These are phyloP conservation scores for Diaporthe sp. DNA, from an alignment of 2,329 filamentous ascomycete species.

Conservation along the genomic window DNA sequence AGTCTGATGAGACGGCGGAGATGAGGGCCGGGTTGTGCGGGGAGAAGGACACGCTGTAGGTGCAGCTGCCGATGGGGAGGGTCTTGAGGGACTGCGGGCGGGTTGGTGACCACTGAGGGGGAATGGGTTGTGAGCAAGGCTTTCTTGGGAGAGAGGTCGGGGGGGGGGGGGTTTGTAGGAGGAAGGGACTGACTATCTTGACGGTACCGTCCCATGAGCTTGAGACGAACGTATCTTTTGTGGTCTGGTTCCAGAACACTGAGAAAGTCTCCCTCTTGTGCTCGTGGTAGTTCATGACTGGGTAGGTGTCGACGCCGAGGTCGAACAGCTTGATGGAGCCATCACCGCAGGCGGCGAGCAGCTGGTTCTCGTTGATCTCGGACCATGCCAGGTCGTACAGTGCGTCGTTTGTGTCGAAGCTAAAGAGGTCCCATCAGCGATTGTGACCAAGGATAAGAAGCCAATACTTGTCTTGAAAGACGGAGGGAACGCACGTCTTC, in stretches of 20 bases:
- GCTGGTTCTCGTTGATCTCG: slow-evolving; percentile 95
- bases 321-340: slow-evolving; percentile 97
- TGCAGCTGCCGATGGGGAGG: slow-evolving; percentile 91
- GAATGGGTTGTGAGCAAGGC: not conserved
- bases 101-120: slow-evolving; percentile 84
- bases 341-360: slow-evolving; percentile 90
- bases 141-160: not conserved
- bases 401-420: slow-evolving; percentile 97
- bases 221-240: slow-evolving; percentile 91
- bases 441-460: not conserved
- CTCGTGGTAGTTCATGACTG: slow-evolving; percentile 92
- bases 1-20: slow-evolving; percentile 90
- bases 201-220: slow-evolving; percentile 97
- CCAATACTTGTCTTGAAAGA: not conserved
- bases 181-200: slow-evolving; percentile 75
- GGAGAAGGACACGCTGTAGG: slow-evolving; percentile 92
- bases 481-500: slow-evolving; percentile 72
- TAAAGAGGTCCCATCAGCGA: slow-evolving; percentile 52
- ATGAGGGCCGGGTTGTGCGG: slow-evolving; percentile 89
- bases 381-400: slow-evolving; percentile 97
- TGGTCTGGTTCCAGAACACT: slow-evolving; percentile 91
- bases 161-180: not conserved
- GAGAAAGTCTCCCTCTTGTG: slow-evolving; percentile 95
- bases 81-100: slow-evolving; percentile 82
- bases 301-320: slow-evolving; percentile 83